Base-by-base conservation (phyloP, 345 rosid species). In the Hibiscus tridactylites region DNA sequence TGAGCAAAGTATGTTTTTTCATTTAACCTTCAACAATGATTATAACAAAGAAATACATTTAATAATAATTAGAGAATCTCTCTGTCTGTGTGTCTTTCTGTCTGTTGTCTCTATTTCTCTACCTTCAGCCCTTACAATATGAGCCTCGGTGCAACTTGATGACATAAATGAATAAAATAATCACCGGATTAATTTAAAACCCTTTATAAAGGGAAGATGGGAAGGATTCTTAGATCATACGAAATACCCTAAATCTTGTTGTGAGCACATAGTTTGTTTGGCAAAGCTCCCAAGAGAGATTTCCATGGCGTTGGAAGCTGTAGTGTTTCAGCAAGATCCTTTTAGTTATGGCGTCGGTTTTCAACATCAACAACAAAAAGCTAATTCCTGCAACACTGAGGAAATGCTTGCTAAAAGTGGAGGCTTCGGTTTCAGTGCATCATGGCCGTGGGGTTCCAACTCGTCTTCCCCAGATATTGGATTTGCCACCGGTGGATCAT, bases 281-380 rank as follows among this genome's bases (percentile, higher is more conserved):
- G 42, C 42, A 37, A 37, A 37, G 42, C 7, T 37, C 42, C 9
- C 42, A 21, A 70, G 62, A 35, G 50, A 70, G 24, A 16, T 10
- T 49, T 44, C n/a, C 35, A 83, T 80, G 86, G 75, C 79, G 0
- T 47, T 74, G 33, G 82, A 83, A 74, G 74, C 84, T 37, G 74
- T 78, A 52, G 79, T 78, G 35, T 70, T 76, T 49, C 86, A 78
- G 28, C 77, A 78, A 70, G 80, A 75, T 9, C 81, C 68, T 1
- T 74, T 74, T 44, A 62, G 72, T 57, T 76, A 56, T 70, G 75
- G 72, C 17, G 73, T 67, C 49, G 70, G 62, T 33, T 71, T 73
- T 42, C 72, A 71, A 68, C 61, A 68, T 16, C 3, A 31, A 9
- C 70, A 53, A 47, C 74, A 15, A 63, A 68, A 19, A 1, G 24